Conservation (phyloP, 2,329 filamentous ascomycete genomes). For the Aspergillus ustus region DNA sequence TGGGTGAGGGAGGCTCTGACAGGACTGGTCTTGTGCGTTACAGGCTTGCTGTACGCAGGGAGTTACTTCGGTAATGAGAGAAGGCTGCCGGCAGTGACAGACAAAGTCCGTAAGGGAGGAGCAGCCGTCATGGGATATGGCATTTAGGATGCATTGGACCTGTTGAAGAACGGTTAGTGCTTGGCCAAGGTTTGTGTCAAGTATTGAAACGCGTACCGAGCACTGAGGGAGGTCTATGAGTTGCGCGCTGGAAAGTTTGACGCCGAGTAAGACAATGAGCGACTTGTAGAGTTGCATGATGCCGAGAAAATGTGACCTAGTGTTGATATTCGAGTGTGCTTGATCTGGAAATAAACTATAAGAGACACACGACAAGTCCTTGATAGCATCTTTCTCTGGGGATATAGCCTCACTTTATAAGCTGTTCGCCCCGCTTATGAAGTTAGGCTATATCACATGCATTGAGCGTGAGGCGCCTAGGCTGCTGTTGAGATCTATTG, state of each 20-base stretch:
- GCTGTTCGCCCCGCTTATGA: neutral
- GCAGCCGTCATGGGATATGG: constrained; percentile 52
- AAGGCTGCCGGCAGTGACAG: constrained; percentile 54
- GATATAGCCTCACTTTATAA: neutral
- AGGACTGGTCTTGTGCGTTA: constrained; percentile 41
- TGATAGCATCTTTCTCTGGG: neutral
- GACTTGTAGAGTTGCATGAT: constrained; percentile 42
- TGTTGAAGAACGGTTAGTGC: constrained; percentile 27
- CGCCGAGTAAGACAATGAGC: constrained; percentile 45
- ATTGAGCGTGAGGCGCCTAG: neutral
- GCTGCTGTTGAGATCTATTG: neutral
- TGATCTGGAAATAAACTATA: no score
- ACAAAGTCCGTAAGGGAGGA: constrained; percentile 52
- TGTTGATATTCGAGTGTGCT: neutral
- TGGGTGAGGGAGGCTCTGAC: constrained; percentile 28
- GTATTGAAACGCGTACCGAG: constrained; percentile 44
- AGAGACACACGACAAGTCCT: neutral
- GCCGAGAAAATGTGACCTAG: neutral
- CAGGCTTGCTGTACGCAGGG: constrained; percentile 55
- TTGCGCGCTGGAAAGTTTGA: constrained; percentile 53
- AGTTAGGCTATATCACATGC: constrained; percentile 5
- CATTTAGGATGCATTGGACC: constrained; percentile 52
- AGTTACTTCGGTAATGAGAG: constrained; percentile 47
- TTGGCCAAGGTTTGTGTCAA: neutral
- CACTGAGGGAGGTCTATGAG: constrained; percentile 51